Evolutionary conservation across 1,139 yeast species (phyloP), one percentile per base, ranked within the genome.

Genomic region (Pichia sp.): DNA sequence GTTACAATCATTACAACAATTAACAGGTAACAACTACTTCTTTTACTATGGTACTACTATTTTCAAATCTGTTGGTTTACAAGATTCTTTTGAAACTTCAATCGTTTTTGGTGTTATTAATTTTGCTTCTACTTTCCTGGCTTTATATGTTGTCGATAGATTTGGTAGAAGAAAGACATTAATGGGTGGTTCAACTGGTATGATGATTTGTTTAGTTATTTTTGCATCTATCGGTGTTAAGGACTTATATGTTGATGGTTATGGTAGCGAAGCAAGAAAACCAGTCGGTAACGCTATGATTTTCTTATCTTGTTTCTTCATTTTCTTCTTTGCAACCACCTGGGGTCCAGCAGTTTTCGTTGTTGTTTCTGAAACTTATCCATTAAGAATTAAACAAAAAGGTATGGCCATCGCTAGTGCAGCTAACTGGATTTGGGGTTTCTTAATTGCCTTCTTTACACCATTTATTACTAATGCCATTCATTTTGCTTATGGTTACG

Each of bases 271-370:
- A 37, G 58, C 70, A 30, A 53, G 60, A 39, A 67, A 66, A 52
- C 69, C 82, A 50, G 78, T 83, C 43, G 92, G 92, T 64, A 69
- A 80, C 63, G 86, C 82, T 50, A 74, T 79, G 87, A 82, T 87
- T 62, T 80, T 84, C 57, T 76, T 87, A 56, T 79, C 90, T 29
- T 83, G 92, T 64, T 62, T 84, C 50, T 87, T 79, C 69, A 84
- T 87, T 52, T 82, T 83, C 75, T 81, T 78, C 70, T 87, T 86
- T 62, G 92, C 95, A 32, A 74, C 84, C 34, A 80, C 95, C 7
- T 86, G 95, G 95, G 95, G 90, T 51, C 92, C 95, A 58, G 78
- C 82, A 60, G 82, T 82, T 38, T 87, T 80, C 76, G 83, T 83
- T 46, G 80, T 84, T 55, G 76, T 82, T 45, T 82, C 92, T 34